phyloP scores from a whole-genome alignment of 2,329 filamentous ascomycete genomes.

The Nemania sp. region DNA sequence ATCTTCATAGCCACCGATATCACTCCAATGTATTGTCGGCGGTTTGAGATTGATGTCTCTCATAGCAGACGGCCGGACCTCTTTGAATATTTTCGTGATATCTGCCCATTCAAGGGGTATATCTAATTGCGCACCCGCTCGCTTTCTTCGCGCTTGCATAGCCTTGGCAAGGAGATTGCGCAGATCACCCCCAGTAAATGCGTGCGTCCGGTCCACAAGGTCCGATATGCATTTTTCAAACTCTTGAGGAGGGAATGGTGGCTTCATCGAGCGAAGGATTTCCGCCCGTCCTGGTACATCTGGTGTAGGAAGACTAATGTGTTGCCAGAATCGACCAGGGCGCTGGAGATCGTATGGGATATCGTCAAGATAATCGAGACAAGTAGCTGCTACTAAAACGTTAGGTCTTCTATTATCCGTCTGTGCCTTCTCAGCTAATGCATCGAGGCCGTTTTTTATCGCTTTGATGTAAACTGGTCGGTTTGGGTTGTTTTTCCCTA shows the following conservation, averaged over 20 bases:
- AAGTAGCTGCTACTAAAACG: constrained; percentile 81
- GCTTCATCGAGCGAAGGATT: constrained; percentile 74
- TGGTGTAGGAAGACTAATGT: constrained; percentile 82
- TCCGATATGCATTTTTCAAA: constrained; percentile 66
- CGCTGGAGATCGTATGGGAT: constrained; percentile 77
- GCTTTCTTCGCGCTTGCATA: constrained; percentile 45
- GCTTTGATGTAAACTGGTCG: constrained; percentile 63
- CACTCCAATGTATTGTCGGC: constrained; percentile 84
- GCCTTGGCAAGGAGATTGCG: constrained; percentile 71
- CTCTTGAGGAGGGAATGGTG: constrained; percentile 60
- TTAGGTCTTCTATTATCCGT: constrained; percentile 58
- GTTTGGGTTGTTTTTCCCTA: constrained; percentile 69
- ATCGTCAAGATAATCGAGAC: constrained; percentile 76
- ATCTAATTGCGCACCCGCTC: constrained; percentile 34
- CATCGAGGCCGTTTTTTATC: constrained; percentile 67
- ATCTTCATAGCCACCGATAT: constrained; percentile 86
- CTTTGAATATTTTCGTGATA: constrained; percentile 72
- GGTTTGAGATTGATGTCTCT: constrained; percentile 90
- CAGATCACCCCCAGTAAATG: constrained; percentile 85
- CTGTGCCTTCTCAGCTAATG: constrained; percentile 58
- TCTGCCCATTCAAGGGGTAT: constrained; percentile 58
- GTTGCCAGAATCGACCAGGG: constrained; percentile 71
- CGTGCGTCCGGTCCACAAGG: constrained; percentile 82
- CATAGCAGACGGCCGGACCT: constrained; percentile 86
- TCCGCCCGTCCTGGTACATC: constrained; percentile 76